Conservation (phyloP, 306 rosid species). For the Prunus salicina region DNA sequence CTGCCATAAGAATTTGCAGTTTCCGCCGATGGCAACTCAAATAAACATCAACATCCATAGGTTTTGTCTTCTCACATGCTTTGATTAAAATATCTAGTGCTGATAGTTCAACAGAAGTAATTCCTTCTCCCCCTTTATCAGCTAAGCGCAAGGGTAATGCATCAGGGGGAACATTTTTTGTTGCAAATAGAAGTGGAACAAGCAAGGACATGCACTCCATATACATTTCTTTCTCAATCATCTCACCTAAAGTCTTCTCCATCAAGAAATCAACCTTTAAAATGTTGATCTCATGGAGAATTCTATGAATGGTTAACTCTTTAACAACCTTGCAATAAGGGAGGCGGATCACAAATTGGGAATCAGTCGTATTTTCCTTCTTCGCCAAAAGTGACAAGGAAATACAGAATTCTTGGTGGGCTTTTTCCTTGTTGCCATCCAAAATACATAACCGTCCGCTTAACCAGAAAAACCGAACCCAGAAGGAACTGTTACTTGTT, state of each 20-base stretch:
- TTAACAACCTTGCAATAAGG: constrained; percentile 76
- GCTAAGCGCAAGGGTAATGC: constrained; percentile 48
- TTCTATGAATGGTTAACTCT: constrained; percentile 65
- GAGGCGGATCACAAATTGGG: constrained; percentile 42
- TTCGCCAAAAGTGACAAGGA: constrained; percentile 68
- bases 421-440: constrained; percentile 78
- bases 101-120: constrained; percentile 65
- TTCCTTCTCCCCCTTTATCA: constrained; percentile 56
- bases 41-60: constrained; percentile 68
- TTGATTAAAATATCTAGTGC: constrained; percentile 79
- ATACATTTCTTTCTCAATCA: constrained; percentile 75
- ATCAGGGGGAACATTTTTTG: constrained; percentile 63
- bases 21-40: constrained; percentile 75
- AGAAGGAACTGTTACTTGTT: constrained; percentile 53
- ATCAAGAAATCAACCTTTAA: constrained; percentile 82
- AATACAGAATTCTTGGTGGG: constrained; percentile 64
- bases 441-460: constrained; percentile 81
- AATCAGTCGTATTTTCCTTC: constrained; percentile 36
- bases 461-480: constrained; percentile 91
- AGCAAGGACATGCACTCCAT: constrained; percentile 71
- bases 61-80: constrained; percentile 78
- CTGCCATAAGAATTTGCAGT: constrained; percentile 81
- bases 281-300: constrained; percentile 74
- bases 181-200: constrained; percentile 75
- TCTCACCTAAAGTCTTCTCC: constrained; percentile 67